Base-by-base conservation (phyloP, 805 yeast genomes). In the Starmera amethionina region DNA sequence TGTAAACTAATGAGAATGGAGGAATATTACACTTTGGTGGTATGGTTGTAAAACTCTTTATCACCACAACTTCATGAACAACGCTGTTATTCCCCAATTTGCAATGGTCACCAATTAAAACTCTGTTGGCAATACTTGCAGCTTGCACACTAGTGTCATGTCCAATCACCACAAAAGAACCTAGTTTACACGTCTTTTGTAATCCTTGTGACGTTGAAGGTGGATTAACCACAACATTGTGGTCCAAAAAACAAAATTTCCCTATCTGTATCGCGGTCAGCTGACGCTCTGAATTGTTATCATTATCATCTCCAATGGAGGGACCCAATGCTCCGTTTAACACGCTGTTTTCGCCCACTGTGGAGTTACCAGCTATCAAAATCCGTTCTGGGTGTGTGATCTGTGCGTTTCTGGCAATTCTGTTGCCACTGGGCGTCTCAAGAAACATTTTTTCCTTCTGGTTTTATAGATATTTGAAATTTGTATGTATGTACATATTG, bases 31-130 rank as follows among this genome's bases (percentile, higher is more conserved):
- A 54, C 13, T 59, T 61, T 3, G 63, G 57, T 0, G 77, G 76
- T 3, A 77, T 46, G 3, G 47, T 43, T 0, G 72, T 62, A 12
- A 65, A 65, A 38, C 62, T 57, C 18, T 65, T 63, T 4, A 77
- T 59, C 3, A 72, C 44, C 41, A 77, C 72, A 49, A 79, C 72
- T 38, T 76, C 83, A 48, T 73, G 66, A 12, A 77, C 54, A 1
- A 67, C 58, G 8, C 68, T 58, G 19, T 60, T 48, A 33, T 62
- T 55, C 2, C 55, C 62, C 13, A 76, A 44, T 0, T 44, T 40
- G 42, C 77, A 72, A 30, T 59, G 46, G 1, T 44, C 43, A 5
- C 77, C 81, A 3, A 77, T 56, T 9, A 61, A 42, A 1, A 75
- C 79, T 18, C 80, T 51, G 42, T 63, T 71, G 0, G 81, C 81